Evolutionary conservation across 805 yeast genomes (phyloP), one percentile per base, ranked within the genome.

Genomic region (Cyberlindnera maritima): DNA sequence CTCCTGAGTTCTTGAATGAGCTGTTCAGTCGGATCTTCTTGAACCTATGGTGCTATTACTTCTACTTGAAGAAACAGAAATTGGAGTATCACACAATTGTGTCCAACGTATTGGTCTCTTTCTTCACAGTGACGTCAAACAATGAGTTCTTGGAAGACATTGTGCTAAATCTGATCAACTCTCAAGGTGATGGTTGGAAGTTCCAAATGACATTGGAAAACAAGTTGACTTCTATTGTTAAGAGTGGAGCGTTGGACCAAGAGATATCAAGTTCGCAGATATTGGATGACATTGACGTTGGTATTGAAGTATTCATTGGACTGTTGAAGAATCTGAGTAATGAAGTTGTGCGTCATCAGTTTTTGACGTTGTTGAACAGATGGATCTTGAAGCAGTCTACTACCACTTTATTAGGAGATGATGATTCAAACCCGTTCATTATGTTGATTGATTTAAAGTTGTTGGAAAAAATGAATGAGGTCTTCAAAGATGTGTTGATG

Each of bases 371-470:
- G 1, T 66, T 92, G 50, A 73, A 74, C 47, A 69, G 82, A 54
- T 88, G 96, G 91, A 70, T 86, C 19, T 47, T 56, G 25, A 53
- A 56, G 12, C 49, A 34, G 2, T 42, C 35, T 2, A 35, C 32
- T 2, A 47, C 47, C 9, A 14, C 52, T 0, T 50, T 58, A n/a
- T n/a, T n/a, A n/a, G n/a, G n/a, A 11, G 56, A 54, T 10, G 56
- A 57, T 1, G 68, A 69, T n/a, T n/a, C n/a, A 5, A 72, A 75
- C 49, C 84, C 88, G n/a, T 74, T 79, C 43, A 54, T 74, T 8
- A 70, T 77, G 44, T 66, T 87, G 32, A 66, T 80, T 7, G 84
- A 85, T 57, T 67, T 88, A 48, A 77, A 83, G 49, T 59, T 88
- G 11, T 63, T 91, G 42, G 94, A 89, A 58, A 64, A 67, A 28